These are phyloP conservation scores for Torulaspora delbrueckii DNA, from an alignment of 805 yeast species.

Conservation along the genomic window DNA sequence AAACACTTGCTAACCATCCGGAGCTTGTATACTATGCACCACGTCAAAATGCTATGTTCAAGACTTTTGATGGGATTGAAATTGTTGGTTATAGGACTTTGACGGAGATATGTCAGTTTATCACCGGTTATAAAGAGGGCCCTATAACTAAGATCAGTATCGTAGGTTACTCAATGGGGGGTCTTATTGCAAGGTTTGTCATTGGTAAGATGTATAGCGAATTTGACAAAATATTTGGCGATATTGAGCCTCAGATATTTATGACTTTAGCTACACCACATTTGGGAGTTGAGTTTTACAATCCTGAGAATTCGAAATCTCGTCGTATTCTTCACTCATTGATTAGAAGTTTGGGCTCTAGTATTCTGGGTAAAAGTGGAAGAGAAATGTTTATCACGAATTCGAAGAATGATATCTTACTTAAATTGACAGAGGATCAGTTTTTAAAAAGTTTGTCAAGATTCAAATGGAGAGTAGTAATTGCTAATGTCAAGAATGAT, in stretches of 20 bases:
- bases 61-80: slow-evolving; percentile 82
- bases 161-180: slow-evolving; percentile 88
- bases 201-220: slow-evolving; percentile 60
- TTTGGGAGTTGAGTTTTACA: slow-evolving; percentile 54
- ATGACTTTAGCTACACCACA: slow-evolving; percentile 79
- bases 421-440: slow-evolving; percentile 36
- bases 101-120: slow-evolving; percentile 53
- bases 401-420: slow-evolving; percentile 40
- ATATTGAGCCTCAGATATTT: slow-evolving; percentile 56
- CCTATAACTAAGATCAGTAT: slow-evolving; percentile 52
- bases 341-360: slow-evolving; percentile 51
- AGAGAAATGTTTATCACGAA: slow-evolving; percentile 61
- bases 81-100: slow-evolving; percentile 65
- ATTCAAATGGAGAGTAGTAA: slow-evolving; percentile 53
- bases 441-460: slow-evolving; percentile 51
- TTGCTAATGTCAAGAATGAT: slow-evolving; percentile 78
- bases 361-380: slow-evolving; percentile 63
- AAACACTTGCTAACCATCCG: slow-evolving; percentile 38
- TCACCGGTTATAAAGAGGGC: slow-evolving; percentile 36
- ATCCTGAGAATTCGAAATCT: slow-evolving; percentile 28
- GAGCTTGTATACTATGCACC: slow-evolving; percentile 47
- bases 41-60: slow-evolving; percentile 58
- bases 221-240: slow-evolving; percentile 49
- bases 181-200: slow-evolving; percentile 74
- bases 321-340: slow-evolving; percentile 24